Base-by-base conservation (phyloP, 352 stramenopile genomes). In the Pythium angustatum region DNA sequence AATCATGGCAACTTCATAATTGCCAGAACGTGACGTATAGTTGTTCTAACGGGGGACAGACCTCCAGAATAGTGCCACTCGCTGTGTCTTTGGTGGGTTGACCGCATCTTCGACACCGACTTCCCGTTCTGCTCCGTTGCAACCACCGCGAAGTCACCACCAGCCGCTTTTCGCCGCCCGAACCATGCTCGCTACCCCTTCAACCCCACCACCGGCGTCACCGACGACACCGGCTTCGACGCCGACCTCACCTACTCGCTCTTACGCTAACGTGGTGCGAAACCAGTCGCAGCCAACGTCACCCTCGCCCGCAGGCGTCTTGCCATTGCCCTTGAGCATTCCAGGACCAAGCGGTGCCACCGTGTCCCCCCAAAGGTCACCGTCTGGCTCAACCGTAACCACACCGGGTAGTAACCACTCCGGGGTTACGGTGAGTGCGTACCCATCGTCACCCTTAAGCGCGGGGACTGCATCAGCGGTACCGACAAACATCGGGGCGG, bases 21-120 rank as follows among this genome's bases (percentile, higher is more conserved):
- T 58, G 53, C 12, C 55, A 62, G 36, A 53, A 45, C 11, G 48
- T 58, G 38, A 21, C 10, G n/a, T n/a, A n/a, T 40, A 43, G 60
- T 67, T 36, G 11, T 21, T 58, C 10, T 26, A 0, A 22, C 8
- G 36, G n/a, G 19, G 33, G 19, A 48, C 11, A 26, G 19, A 48
- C 11, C 28, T 24, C 0, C 33, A 9, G 3, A 14, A 27, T 41
- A 27, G 36, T 59, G 34, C 40, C 40, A 45, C 40, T 10, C 11
- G 36, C 5, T 43, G 24, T 52, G 24, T 33, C 40, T 44, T 5
- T 45, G 7, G 11, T 45, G 38, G 41, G 54, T 56, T 56, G 26
- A 28, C 49, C n/a, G n/a, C n/a, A n/a, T n/a, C n/a, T n/a, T n/a
- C n/a, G n/a, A n/a, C n/a, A n/a, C n/a, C n/a, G n/a, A n/a, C n/a